Percentiles rank a stretch among this genome's conserved stretches.
phyloP scores from a whole-genome alignment of 2,329 filamentous ascomycete genomes.

The Paracamarosporium sp. region DNA sequence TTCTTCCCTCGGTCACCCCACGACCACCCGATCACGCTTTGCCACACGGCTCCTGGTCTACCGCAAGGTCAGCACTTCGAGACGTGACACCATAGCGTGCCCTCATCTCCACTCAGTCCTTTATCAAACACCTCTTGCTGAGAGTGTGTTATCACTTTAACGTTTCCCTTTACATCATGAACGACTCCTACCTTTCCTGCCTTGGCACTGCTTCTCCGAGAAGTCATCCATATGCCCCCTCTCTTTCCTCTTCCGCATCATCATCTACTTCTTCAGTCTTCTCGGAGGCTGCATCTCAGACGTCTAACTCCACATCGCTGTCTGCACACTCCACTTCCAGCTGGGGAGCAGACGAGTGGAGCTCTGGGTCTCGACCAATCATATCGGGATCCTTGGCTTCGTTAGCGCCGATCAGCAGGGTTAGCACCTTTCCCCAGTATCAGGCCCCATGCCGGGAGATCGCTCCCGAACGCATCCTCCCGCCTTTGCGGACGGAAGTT shows the following conservation, averaged over 20 bases:
- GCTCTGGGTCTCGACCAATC: slow-evolving; percentile 27
- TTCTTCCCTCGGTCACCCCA: slow-evolving; percentile 48
- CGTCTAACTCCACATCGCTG: slow-evolving; percentile 68
- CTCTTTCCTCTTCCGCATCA: slow-evolving; percentile 76
- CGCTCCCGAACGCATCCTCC: slow-evolving; percentile 34
- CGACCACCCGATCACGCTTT: slow-evolving; percentile 45
- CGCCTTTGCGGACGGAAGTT: slow-evolving; percentile 44
- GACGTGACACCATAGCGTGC: slow-evolving; percentile 40
- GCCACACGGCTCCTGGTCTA: slow-evolving; percentile 41
- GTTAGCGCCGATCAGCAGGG: slow-evolving; percentile 42
- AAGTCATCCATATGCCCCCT: slow-evolving; percentile 69
- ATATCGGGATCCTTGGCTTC: slow-evolving; percentile 27
- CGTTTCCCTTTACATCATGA: slow-evolving; percentile 45
- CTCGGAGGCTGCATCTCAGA: slow-evolving; percentile 72
- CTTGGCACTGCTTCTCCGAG: slow-evolving; percentile 42
- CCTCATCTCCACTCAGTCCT: slow-evolving; percentile 41
- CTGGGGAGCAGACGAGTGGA: slow-evolving; percentile 51
- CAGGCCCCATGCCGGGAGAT: slow-evolving; percentile 46
- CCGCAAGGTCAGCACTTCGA: slow-evolving; percentile 44
- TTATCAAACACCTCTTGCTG: slow-evolving; percentile 29
- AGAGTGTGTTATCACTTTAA: slow-evolving; percentile 25
- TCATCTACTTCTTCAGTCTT: slow-evolving; percentile 80
- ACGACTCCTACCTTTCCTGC: slow-evolving; percentile 39
- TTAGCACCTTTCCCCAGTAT: slow-evolving; percentile 46
- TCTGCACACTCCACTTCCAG: slow-evolving; percentile 67